phyloP scores from a whole-genome alignment of 208 protist species.

The Leishmania gerbilli region DNA sequence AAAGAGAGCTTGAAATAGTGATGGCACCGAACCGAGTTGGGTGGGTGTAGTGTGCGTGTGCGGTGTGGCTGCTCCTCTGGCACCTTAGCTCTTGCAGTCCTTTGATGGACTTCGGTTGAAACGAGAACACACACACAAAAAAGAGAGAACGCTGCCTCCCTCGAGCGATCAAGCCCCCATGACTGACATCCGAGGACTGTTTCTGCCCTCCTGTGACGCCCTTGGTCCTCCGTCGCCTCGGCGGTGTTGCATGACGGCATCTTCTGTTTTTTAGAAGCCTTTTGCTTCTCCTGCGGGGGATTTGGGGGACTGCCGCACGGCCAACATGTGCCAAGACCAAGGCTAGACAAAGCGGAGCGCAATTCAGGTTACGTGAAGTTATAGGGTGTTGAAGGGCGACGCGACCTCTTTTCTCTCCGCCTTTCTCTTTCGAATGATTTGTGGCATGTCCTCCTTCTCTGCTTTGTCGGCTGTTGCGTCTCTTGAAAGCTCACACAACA shows the following conservation, averaged over 20 bases:
- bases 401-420: background rate
- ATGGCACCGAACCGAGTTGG: background rate
- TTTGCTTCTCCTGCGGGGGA: background rate
- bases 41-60: background rate
- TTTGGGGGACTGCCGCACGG: background rate
- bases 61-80: background rate
- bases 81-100: background rate
- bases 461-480: background rate
- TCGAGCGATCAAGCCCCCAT: background rate
- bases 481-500: background rate
- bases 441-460: background rate
- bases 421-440: background rate
- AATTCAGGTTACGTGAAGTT: background rate
- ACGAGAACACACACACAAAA: background rate
- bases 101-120: background rate
- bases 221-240: background rate
- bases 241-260: background rate
- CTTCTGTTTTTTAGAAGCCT: background rate
- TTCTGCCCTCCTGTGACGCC: background rate
- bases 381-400: background rate
- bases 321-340: background rate
- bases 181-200: background rate
- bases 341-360: background rate
- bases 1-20: slow-evolving; percentile 1
- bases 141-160: background rate